These are phyloP conservation scores for Plasmodium gonderi DNA, from an alignment of 169 alveolate species.

Conservation along the genomic window DNA sequence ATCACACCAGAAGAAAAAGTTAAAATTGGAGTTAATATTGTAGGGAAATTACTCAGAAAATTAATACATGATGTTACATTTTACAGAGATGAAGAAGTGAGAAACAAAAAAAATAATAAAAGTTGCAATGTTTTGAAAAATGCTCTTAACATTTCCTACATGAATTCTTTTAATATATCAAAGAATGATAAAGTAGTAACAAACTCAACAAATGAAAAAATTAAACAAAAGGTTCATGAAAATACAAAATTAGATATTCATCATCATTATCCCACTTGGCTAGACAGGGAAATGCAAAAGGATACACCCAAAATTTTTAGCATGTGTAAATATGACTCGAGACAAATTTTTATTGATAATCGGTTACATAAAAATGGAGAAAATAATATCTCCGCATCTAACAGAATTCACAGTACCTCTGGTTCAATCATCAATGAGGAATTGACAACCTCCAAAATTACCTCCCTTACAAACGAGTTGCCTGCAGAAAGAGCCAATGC, in stretches of 20 bases:
- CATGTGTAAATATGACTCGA: conserved; percentile 36
- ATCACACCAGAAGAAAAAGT: conserved; percentile 85
- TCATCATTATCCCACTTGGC: background rate
- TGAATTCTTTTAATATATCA: background rate
- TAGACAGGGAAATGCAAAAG: conserved; percentile 45
- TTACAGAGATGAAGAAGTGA: conserved; percentile 73
- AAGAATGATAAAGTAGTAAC: background rate
- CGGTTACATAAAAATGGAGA: background rate
- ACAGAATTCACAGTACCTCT: too few relatives aligned
- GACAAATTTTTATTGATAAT: conserved; percentile 33
- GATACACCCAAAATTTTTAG: conserved; percentile 41
- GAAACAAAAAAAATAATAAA: conserved; percentile 49
- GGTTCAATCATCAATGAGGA: too few relatives aligned
- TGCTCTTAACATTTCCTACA: conserved; percentile 49
- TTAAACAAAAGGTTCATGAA: background rate
- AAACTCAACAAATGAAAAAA: background rate
- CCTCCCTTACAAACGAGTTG: too few relatives aligned
- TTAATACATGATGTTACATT: conserved; percentile 86
- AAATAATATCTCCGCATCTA: background rate
- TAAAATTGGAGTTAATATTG: conserved; percentile 85
- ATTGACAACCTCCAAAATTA: too few relatives aligned
- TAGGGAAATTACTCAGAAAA: conserved; percentile 83
- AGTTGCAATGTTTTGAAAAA: conserved; percentile 18
- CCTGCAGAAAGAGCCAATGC: too few relatives aligned
- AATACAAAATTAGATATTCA: background rate